Conservation (phyloP, 768 basidiomycete species). For the Clavaria fumosa region DNA sequence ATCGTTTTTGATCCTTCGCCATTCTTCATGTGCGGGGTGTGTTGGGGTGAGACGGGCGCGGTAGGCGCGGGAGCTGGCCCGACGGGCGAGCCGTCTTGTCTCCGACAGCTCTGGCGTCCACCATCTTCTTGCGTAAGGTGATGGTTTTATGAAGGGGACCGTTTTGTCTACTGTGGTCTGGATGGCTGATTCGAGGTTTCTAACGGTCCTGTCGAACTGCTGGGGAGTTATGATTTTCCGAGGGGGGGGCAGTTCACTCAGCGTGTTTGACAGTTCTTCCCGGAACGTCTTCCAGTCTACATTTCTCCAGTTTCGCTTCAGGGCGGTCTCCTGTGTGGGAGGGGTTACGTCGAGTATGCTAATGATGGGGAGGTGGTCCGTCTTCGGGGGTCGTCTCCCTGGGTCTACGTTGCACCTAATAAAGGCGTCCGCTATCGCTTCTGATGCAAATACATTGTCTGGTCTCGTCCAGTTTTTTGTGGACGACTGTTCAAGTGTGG, state of each 20-base stretch:
- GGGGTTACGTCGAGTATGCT: not conserved
- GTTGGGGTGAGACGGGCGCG: not conserved
- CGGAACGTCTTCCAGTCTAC: not conserved
- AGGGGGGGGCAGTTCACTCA: not conserved
- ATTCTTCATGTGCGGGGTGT: no score
- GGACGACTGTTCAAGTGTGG: constrained; percentile 18
- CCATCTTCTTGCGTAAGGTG: constrained; percentile 3
- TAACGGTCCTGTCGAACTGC: not conserved
- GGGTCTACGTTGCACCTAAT: not conserved
- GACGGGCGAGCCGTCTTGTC: not conserved
- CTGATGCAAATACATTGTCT: not conserved
- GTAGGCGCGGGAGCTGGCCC: not conserved
- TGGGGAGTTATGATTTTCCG: not conserved
- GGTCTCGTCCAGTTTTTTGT: constrained; percentile 23
- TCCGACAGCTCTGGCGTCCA: constrained; percentile 3
- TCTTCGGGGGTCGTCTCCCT: not conserved
- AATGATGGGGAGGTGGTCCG: constrained; percentile 1
- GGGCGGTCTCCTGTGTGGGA: not conserved
- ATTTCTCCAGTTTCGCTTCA: not conserved
- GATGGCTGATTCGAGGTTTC: not conserved
- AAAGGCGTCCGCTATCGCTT: not conserved
- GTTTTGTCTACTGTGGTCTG: not conserved
- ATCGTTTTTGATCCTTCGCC: no score
- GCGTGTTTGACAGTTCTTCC: not conserved
- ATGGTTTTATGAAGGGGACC: constrained; percentile 2